Base-by-base conservation (phyloP, 2,329 filamentous ascomycete species). In the Venturia nashicola region DNA sequence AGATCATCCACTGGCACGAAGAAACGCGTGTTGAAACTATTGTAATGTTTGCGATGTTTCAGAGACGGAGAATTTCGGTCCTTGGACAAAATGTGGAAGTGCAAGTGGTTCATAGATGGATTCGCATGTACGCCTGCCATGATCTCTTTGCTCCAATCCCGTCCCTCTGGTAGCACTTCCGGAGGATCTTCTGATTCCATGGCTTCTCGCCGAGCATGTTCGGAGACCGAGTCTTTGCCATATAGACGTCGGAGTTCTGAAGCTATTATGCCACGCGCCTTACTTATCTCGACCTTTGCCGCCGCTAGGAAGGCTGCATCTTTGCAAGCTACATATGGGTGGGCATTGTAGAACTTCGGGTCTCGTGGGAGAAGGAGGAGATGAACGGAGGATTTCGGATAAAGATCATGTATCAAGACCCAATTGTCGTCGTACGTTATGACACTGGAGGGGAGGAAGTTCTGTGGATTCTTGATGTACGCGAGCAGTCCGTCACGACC, bases 61-160 rank as follows among this genome's bases (percentile, higher is more conserved):
- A 97, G 68, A 57, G 81, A 82, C 12, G 83, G 81, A 44, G 87
- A 91, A 69, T 85, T 81, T 80, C 90, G 87, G 72, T 99, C 94
- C 20, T 84, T 79, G 46, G 89, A 90, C 65, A 97, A 76, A 39
- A 97, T 85, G 74, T 99, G 94, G 4, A 97, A 80, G 75, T 99
- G 94, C 63, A 97, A 73, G 73, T 97, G 91, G 67, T 84, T 87
- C 94, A 99, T 97, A 64, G 88, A 92, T 3, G 94, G 94, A 68
- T 87, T 85, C 3, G 90, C 88, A 76, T 99, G 94, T 8, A 96
- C 83, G 16, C 94, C 94, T 23, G 86, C 82, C 61, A 84, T 82
- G 60, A 97, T 81, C 34, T 94, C 90, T 14, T 78, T 77, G 48
- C 78, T 76, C 90, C 91, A 97, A 75, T 97, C 86, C 32, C 93